phyloP scores from a whole-genome alignment of 2,329 filamentous ascomycete genomes.

The Fusarium sp. region DNA sequence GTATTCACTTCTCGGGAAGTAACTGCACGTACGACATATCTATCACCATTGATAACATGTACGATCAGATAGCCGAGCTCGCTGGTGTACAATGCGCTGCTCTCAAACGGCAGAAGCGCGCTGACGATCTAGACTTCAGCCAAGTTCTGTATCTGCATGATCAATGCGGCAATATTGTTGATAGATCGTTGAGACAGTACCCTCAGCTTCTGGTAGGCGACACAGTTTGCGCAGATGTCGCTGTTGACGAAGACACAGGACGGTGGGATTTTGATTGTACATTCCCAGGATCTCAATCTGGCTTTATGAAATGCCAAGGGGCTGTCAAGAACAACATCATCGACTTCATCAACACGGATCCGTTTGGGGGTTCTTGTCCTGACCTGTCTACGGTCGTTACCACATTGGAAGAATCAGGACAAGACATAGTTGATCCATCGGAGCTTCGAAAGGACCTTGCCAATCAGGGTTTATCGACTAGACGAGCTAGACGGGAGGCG shows the following conservation, averaged over 20 bases:
- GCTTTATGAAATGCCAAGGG: conserved; percentile 48
- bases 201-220: conserved; percentile 51
- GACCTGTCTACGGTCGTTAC: conserved; percentile 53
- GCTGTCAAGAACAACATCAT: conserved; percentile 51
- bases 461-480: conserved; percentile 39
- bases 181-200: conserved; percentile 45
- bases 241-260: conserved; percentile 47
- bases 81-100: conserved; percentile 51
- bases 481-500: conserved; percentile 36
- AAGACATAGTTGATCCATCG: conserved; percentile 48
- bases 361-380: conserved; percentile 53
- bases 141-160: conserved; percentile 52
- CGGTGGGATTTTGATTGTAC: conserved; percentile 54
- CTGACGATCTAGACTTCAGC: conserved; percentile 48
- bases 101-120: conserved; percentile 37
- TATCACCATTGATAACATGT: conserved; percentile 51
- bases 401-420: conserved; percentile 47
- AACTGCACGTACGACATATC: conserved; percentile 52
- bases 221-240: conserved; percentile 48
- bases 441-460: conserved; percentile 47
- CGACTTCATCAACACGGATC: conserved; percentile 52
- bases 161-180: conserved; percentile 52
- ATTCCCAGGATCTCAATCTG: conserved; percentile 52
- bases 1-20: conserved; percentile 53
- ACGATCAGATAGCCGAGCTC: conserved; percentile 50